These are phyloP conservation scores for Trichoderma polysporum DNA, from an alignment of 2,329 filamentous ascomycete species.

Conservation along the genomic window DNA sequence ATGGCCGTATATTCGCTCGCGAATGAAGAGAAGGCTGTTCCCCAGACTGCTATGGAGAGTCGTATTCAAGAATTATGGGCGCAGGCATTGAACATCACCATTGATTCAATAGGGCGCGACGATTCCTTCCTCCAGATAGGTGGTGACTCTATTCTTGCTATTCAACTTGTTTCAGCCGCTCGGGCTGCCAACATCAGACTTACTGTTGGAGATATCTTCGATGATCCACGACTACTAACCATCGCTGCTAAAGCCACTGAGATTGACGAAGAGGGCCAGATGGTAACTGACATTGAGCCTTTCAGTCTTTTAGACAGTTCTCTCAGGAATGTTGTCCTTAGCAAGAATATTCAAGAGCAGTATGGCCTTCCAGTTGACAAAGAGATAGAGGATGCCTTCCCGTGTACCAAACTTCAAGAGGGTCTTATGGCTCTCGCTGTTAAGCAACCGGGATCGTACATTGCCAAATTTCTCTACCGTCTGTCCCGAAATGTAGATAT, in stretches of 20 bases:
- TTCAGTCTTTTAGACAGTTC: background rate
- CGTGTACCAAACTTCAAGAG: conserved; percentile 40
- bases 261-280: background rate
- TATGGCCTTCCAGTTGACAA: background rate
- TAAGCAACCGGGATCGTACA: conserved; percentile 28
- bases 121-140: conserved; percentile 27
- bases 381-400: conserved; percentile 36
- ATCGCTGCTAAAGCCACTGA: conserved; percentile 11
- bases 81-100: background rate
- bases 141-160: conserved; percentile 27
- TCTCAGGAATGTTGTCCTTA: background rate
- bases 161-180: conserved; percentile 23
- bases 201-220: conserved; percentile 18
- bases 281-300: background rate
- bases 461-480: conserved; percentile 23
- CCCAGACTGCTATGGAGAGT: conserved; percentile 27
- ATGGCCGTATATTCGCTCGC: conserved; percentile 27
- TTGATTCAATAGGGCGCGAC: conserved; percentile 21
- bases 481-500: conserved; percentile 17
- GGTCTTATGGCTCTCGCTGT: conserved; percentile 35
- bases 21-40: conserved; percentile 23
- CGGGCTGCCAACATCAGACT: conserved; percentile 10
- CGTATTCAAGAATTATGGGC: conserved; percentile 36
- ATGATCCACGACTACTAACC: conserved; percentile 6
- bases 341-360: background rate